Base-by-base conservation (phyloP, 306 rosid species). In the Begonia loranthoides region DNA sequence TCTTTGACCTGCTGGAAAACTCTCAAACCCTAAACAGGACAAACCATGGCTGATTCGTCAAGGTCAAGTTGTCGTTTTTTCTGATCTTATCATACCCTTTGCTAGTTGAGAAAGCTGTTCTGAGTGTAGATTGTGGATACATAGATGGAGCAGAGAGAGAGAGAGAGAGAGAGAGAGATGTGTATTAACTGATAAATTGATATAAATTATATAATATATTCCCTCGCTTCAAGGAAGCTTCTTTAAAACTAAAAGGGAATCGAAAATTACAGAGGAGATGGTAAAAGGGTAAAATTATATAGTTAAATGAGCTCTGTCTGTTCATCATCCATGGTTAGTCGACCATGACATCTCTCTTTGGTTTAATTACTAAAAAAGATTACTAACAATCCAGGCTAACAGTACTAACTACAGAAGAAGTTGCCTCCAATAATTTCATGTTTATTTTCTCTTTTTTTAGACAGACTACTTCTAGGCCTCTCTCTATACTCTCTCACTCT, bases 141-240 rank as follows among this genome's bases (percentile, higher is more conserved):
- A 9, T 6, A 19, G 16, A 58, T 16, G 49, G 33, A 19, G 38
- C 3, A 59, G 63, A 58, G 63, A 33, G 24, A 28, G n/a, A 46
- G 19, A 38, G 47, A 55, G 15, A 55, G 6, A 45, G 24, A 45
- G 62, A 57, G 43, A 45, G 50, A 57, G 52, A n/a, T 43, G 10
- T 3, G 34, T 15, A 11, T 34, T 28, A 48, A 43, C 14, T 24
- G 21, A 21, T 56, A 19, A 19, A 19, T 19, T 19, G 22, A 19
- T 19, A 19, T 19, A 19, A 19, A 19, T 44, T 14, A 44, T 45
- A 45, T 13, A 14, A 14, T 12, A 12, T 45, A 45, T 45, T 12
- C 13, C 13, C 49, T 45, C 36, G 49, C 13, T 13, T 13, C 52
- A 15, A 49, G 11, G 52, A 49, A 49, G 21, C 28, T 49, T 49